Percentiles rank a stretch among this genome's conserved stretches.
Evolutionary conservation across 2,329 filamentous ascomycete species (phyloP).

Genomic region (Trichoderma aggressivum): DNA sequence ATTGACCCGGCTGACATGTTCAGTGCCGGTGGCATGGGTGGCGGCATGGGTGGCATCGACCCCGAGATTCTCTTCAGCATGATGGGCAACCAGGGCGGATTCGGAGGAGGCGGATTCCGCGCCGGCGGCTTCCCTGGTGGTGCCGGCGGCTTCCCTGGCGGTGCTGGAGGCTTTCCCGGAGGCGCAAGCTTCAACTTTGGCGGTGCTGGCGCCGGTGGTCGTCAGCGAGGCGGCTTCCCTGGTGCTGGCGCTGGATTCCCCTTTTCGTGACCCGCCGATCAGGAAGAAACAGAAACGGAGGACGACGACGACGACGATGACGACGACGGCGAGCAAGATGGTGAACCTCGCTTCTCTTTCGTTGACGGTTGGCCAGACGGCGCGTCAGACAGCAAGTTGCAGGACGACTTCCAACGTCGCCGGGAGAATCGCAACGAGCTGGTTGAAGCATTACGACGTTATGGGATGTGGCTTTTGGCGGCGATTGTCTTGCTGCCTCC

Average conservation of each 20-base stretch:
- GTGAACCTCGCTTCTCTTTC: not conserved
- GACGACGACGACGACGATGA: conserved; percentile 31
- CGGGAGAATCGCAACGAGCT: conserved; percentile 36
- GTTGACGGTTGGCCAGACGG: conserved; percentile 14
- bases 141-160: conserved; percentile 47
- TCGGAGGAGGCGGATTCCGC: conserved; percentile 53
- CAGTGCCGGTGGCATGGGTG: conserved; percentile 61
- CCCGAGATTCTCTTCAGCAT: conserved; percentile 79
- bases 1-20: conserved; percentile 87
- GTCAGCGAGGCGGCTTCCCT: conserved; percentile 36
- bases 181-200: conserved; percentile 56
- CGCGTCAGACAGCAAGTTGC: conserved; percentile 27
- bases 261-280: conserved; percentile 50
- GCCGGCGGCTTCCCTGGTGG: conserved; percentile 51
- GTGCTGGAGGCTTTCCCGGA: conserved; percentile 46
- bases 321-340: conserved; percentile 24
- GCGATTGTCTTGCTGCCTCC: conserved; percentile 47
- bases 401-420: conserved; percentile 31
- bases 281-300: conserved; percentile 33
- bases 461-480: conserved; percentile 42
- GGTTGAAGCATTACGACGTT: conserved; percentile 42
- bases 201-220: conserved; percentile 30
- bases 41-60: conserved; percentile 67
- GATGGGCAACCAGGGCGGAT: conserved; percentile 66
- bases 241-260: conserved; percentile 35